phyloP scores from a whole-genome alignment of 140 eudicot genomes.

The Anethum foeniculum region DNA sequence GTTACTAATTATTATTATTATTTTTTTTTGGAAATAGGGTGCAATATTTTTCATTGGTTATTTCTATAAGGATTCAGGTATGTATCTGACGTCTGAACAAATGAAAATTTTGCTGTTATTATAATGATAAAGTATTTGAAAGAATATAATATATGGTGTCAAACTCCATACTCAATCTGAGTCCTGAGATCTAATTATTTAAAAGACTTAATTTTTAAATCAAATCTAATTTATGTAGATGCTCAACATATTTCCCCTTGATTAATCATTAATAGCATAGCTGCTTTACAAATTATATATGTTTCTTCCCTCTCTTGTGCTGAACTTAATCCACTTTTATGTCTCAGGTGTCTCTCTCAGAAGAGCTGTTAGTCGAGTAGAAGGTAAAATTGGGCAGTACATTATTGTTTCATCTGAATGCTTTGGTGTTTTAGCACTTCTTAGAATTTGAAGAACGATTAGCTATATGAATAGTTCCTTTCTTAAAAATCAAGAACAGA shows the following conservation, averaged over 20 bases:
- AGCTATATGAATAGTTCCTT: neutral
- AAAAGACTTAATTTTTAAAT: neutral
- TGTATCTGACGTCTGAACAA: neutral
- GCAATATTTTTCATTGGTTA: constrained; percentile 54
- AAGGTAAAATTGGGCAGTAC: constrained; percentile 21
- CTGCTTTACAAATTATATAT: neutral
- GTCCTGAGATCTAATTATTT: neutral
- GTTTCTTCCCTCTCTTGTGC: neutral
- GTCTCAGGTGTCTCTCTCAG: constrained; percentile 37
- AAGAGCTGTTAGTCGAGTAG: constrained; percentile 26
- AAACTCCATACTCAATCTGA: neutral
- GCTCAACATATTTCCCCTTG: neutral
- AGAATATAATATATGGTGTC: neutral
- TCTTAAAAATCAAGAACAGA: neutral
- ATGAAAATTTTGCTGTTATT: neutral
- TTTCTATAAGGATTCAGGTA: constrained; percentile 57
- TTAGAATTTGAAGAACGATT: neutral
- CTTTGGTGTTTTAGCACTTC: neutral
- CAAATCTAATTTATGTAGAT: neutral
- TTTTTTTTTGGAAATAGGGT: constrained; percentile 32
- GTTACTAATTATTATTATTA: neutral
- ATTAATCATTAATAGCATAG: neutral
- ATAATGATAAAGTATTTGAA: neutral
- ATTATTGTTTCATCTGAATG: neutral
- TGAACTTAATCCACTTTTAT: neutral